Conservation (phyloP, 371 early-diverging fungal genomes). For the Dentiscutata heterogama region DNA sequence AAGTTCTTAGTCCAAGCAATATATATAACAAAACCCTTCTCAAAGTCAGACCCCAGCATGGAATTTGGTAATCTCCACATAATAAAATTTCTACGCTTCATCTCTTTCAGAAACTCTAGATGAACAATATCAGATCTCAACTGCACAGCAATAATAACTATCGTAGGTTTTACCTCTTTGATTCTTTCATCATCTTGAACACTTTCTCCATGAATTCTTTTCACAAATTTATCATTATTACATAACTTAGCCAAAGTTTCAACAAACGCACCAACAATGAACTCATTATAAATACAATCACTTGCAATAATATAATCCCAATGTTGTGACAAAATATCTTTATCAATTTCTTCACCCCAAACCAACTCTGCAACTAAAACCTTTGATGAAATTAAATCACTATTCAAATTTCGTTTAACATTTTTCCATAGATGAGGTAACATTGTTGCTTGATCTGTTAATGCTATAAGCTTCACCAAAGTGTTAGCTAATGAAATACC, state of each 20-base stretch:
- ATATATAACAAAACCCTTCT: constrained; percentile 24
- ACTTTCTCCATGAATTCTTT: background rate
- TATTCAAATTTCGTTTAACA: constrained; percentile 28
- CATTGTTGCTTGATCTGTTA: constrained; percentile 43
- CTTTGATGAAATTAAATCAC: background rate
- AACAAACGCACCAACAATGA: constrained; percentile 34
- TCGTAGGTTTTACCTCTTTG: background rate
- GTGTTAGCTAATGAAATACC: constrained; percentile 32
- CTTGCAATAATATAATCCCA: constrained; percentile 44
- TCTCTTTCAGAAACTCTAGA: constrained; percentile 34
- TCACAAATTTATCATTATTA: background rate
- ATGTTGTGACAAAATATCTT: constrained; percentile 24
- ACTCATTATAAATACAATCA: constrained; percentile 46
- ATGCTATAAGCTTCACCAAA: constrained; percentile 26
- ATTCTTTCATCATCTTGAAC: background rate
- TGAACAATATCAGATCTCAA: constrained; percentile 45
- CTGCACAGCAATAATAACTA: constrained; percentile 39
- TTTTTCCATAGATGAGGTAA: constrained; percentile 39
- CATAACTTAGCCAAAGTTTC: constrained; percentile 30
- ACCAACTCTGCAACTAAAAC: constrained; percentile 22
- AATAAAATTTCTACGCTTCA: constrained; percentile 19
- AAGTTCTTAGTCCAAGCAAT: constrained; percentile 3
- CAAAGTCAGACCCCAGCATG: constrained; percentile 14
- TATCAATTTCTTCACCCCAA: constrained; percentile 39
- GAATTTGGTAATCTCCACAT: constrained; percentile 32